Conservation (phyloP, 768 basidiomycete genomes). For the Rickenella mellea region DNA sequence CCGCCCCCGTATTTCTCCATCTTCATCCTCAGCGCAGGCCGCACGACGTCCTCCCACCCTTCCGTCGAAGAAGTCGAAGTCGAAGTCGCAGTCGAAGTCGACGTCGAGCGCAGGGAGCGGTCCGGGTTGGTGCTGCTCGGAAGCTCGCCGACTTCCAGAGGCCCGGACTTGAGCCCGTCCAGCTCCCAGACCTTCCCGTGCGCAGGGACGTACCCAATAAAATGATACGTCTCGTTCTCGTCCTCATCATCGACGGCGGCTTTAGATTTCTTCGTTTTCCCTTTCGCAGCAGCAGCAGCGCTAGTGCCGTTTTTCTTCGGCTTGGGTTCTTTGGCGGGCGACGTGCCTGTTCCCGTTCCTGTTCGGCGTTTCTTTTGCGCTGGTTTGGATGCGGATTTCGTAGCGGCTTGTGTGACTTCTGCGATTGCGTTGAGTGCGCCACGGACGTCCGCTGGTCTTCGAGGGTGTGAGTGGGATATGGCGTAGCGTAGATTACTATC, state of each 20-base stretch:
- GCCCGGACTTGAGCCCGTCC: slow-evolving; percentile 53
- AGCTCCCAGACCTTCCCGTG: slow-evolving; percentile 65
- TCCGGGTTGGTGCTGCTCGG: slow-evolving; percentile 10
- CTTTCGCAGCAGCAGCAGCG: too few relatives aligned
- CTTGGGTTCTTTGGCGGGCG: slow-evolving; percentile 17
- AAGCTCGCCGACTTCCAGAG: slow-evolving; percentile 54
- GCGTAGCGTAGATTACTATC: neutral
- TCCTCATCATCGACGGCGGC: slow-evolving; percentile 19
- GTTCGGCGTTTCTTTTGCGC: slow-evolving; percentile 27
- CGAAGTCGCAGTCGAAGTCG: too few relatives aligned
- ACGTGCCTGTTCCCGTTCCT: slow-evolving; percentile 11
- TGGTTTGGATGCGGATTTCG: slow-evolving; percentile 20
- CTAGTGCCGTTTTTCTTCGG: slow-evolving; percentile 18
- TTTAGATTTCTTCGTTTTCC: slow-evolving; percentile 8
- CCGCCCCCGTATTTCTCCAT: slow-evolving; percentile 50
- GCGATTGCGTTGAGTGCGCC: slow-evolving; percentile 39
- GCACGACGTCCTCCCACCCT: slow-evolving; percentile 52
- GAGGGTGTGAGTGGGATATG: neutral
- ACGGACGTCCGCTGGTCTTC: slow-evolving; percentile 49
- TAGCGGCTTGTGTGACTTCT: slow-evolving; percentile 27
- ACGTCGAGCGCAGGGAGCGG: too few relatives aligned
- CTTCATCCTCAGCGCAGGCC: slow-evolving; percentile 49
- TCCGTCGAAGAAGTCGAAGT: slow-evolving; percentile 6
- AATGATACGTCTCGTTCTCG: slow-evolving; percentile 46
- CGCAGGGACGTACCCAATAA: slow-evolving; percentile 55